Evolutionary conservation across 768 basidiomycete species (phyloP).

Genomic region (Mrakia blollopis): DNA sequence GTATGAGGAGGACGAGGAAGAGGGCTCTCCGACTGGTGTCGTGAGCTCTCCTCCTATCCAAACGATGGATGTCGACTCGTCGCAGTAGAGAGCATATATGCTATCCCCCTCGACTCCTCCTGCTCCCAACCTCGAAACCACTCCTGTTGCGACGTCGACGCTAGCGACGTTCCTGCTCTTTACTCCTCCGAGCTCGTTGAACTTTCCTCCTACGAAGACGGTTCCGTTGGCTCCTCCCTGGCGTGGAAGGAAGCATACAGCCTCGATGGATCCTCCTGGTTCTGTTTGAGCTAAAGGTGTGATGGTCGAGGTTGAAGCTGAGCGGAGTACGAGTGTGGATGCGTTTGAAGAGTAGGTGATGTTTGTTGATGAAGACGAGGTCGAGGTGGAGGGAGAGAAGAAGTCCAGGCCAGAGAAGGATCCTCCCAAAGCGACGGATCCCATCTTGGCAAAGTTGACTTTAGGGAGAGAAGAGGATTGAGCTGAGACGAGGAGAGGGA

Average conservation of each 20-base stretch:
- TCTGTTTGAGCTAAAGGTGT: slow-evolving; percentile 21
- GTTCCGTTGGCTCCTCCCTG: slow-evolving; percentile 46
- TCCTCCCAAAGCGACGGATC: slow-evolving; percentile 80
- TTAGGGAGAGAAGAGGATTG: slow-evolving; percentile 48
- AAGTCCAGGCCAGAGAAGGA: slow-evolving; percentile 81
- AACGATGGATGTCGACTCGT: slow-evolving; percentile 53
- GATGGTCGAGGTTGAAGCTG: neutral
- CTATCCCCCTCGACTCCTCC: slow-evolving; percentile 64
- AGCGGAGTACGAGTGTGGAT: neutral
- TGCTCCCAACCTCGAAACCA: slow-evolving; percentile 59
- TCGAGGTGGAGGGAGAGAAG: slow-evolving; percentile 50
- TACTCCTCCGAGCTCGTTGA: slow-evolving; percentile 62
- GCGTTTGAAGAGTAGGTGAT: slow-evolving; percentile 62
- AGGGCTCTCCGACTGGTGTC: slow-evolving; percentile 28
- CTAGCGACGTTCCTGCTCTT: slow-evolving; percentile 68
- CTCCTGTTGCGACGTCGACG: slow-evolving; percentile 58
- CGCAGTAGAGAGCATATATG: slow-evolving; percentile 73
- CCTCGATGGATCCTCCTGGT: slow-evolving; percentile 65
- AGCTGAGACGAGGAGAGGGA: neutral
- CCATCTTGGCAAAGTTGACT: slow-evolving; percentile 78
- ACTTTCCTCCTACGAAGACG: slow-evolving; percentile 78
- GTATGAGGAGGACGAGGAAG: slow-evolving; percentile 38
- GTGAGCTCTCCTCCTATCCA: slow-evolving; percentile 74
- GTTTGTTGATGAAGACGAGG: slow-evolving; percentile 45
- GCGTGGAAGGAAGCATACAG: slow-evolving; percentile 54